A percentile compares a stretch with the other conserved stretches of the same genome.
Evolutionary conservation across 176 grass and related monocot genomes (phyloP).

Genomic region (Zea mays): DNA sequence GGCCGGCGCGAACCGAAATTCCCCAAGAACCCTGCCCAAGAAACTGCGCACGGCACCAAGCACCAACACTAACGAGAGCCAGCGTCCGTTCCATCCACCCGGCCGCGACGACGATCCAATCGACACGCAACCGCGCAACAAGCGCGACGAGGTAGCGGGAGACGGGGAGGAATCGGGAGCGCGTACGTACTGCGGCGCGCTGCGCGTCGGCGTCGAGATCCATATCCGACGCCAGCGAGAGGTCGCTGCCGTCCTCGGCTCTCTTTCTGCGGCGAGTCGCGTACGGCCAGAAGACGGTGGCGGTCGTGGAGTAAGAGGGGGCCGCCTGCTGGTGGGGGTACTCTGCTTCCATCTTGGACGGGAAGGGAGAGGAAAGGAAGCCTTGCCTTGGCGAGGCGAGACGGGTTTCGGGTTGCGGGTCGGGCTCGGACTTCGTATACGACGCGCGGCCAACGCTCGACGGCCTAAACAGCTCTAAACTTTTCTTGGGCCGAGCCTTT

Average conservation of each 20-base stretch:
- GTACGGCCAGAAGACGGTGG: constrained; percentile 3
- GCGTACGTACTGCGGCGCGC: constrained; percentile 12
- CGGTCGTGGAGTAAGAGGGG: not conserved
- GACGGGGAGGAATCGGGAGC: not conserved
- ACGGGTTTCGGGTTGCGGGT: not conserved
- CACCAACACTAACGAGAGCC: not conserved
- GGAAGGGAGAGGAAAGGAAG: not conserved
- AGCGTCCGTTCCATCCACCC: not conserved
- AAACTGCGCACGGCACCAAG: not conserved
- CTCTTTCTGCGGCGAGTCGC: constrained; percentile 31
- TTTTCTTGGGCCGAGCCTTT: not conserved
- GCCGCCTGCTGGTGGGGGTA: not conserved
- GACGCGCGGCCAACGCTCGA: no score
- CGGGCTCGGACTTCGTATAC: not conserved
- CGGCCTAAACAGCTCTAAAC: not conserved
- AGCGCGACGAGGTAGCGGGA: not conserved
- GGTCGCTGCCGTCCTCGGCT: not conserved
- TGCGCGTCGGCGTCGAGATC: constrained; percentile 21
- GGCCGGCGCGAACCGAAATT: constrained; percentile 1
- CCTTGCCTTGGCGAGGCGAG: not conserved
- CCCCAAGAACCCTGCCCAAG: not conserved
- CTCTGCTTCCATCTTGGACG: constrained; percentile 14
- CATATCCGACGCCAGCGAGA: constrained; percentile 10
- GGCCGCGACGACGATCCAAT: not conserved
- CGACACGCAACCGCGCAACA: not conserved